These are phyloP conservation scores for Calonectria hongkongensis DNA, from an alignment of 2,329 filamentous ascomycete genomes.

Conservation along the genomic window DNA sequence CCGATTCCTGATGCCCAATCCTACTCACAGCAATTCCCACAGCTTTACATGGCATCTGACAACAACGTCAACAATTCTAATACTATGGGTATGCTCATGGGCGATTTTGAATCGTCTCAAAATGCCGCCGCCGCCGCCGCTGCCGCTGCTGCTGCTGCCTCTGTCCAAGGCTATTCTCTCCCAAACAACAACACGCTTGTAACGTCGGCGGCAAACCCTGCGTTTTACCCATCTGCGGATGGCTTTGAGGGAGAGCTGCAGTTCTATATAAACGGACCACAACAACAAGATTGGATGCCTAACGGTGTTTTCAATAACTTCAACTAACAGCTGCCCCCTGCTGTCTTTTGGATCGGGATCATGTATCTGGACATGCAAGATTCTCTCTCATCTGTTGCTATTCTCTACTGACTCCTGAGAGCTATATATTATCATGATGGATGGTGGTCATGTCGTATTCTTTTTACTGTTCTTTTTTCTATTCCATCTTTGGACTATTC, in stretches of 20 bases:
- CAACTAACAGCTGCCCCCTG: conserved; percentile 27
- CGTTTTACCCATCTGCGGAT: conserved; percentile 60
- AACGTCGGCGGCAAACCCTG: background rate
- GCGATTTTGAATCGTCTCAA: conserved; percentile 61
- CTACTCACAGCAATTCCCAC: conserved; percentile 42
- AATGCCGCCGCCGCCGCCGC: conserved; percentile 26
- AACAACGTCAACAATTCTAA: conserved; percentile 33
- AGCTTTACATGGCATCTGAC: conserved; percentile 39
- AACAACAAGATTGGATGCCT: conserved; percentile 51
- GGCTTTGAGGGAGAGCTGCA: conserved; percentile 69
- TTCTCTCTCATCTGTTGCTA: background rate
- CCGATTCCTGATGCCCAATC: conserved; percentile 48
- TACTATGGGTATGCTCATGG: conserved; percentile 63
- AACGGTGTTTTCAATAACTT: conserved; percentile 51
- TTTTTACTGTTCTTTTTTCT: background rate
- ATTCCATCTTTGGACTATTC: background rate
- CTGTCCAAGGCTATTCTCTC: conserved; percentile 43
- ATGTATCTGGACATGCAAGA: conserved; percentile 19
- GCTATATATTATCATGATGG: conserved; percentile 3
- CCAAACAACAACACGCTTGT: conserved; percentile 38
- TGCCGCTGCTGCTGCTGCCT: conserved; percentile 26
- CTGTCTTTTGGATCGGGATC: background rate
- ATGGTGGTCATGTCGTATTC: background rate
- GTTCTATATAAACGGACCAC: conserved; percentile 64
- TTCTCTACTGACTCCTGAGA: background rate